A percentile compares a stretch with the other conserved stretches of the same genome.
These are phyloP conservation scores for Dipodascus geniculatus DNA, from an alignment of 805 yeast species.

Conservation along the genomic window DNA sequence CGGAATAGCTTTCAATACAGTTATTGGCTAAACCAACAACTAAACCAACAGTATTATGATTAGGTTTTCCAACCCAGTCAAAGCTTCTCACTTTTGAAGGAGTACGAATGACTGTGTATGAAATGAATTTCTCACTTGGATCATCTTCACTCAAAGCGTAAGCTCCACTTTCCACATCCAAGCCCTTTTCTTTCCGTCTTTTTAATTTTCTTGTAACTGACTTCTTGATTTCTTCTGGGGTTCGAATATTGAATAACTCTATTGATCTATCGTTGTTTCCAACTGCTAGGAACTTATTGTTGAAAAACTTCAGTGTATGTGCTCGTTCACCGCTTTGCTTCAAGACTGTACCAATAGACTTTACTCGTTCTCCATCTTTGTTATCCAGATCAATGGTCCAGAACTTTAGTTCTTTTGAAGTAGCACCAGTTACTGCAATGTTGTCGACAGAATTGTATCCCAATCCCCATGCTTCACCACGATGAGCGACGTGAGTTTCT, in stretches of 20 bases:
- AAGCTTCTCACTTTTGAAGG: conserved; percentile 50
- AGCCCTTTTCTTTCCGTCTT: conserved; percentile 46
- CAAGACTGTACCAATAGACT: conserved; percentile 54
- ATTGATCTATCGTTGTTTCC: conserved; percentile 74
- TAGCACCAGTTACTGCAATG: conserved; percentile 59
- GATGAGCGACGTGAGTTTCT: conserved; percentile 89
- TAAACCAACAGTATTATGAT: conserved; percentile 28
- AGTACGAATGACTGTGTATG: conserved; percentile 58
- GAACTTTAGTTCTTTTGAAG: conserved; percentile 69
- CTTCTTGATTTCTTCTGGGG: conserved; percentile 64
- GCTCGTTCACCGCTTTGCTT: conserved; percentile 54
- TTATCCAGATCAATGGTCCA: conserved; percentile 59
- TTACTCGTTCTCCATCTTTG: conserved; percentile 41
- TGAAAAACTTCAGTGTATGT: conserved; percentile 43
- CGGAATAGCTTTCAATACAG: conserved; percentile 54
- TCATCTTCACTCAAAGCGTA: conserved; percentile 20
- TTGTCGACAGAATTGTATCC: conserved; percentile 33
- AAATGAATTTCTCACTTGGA: conserved; percentile 38
- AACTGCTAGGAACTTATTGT: conserved; percentile 41
- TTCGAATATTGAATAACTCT: conserved; percentile 69
- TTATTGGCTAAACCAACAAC: conserved; percentile 61
- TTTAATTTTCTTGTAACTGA: conserved; percentile 68
- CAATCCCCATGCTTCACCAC: conserved; percentile 88
- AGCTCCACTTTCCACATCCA: conserved; percentile 44
- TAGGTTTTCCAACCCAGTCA: conserved; percentile 36